Conservation (phyloP, 1,139 yeast genomes). For the Yamadazyma atlantica region DNA sequence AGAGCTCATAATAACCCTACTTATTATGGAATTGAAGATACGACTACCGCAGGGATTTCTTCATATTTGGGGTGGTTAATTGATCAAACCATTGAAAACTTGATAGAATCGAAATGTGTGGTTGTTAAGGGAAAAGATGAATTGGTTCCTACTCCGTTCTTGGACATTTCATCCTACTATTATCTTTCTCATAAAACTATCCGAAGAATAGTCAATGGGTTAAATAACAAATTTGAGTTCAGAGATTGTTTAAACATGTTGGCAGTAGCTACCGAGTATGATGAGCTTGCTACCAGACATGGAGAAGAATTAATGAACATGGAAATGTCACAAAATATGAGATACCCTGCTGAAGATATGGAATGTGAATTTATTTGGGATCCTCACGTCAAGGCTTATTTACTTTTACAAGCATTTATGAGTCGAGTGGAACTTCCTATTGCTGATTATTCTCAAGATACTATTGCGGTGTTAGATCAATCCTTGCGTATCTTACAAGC, state of each 20-base stretch:
- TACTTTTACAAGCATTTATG: constrained; percentile 85
- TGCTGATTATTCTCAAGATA: constrained; percentile 93
- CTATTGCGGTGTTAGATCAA: constrained; percentile 90
- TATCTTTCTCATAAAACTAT: constrained; percentile 91
- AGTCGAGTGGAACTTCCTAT: constrained; percentile 84
- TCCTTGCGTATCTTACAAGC: constrained; percentile 93
- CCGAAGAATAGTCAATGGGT: constrained; percentile 58
- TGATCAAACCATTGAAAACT: constrained; percentile 66
- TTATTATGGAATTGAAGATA: constrained; percentile 84
- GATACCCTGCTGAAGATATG: constrained; percentile 72
- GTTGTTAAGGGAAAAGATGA: constrained; percentile 48
- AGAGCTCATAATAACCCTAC: constrained; percentile 96
- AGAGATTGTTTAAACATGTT: constrained; percentile 71
- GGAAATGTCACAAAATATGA: constrained; percentile 81
- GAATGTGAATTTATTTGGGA: constrained; percentile 80
- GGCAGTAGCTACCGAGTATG: constrained; percentile 83
- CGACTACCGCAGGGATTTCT: constrained; percentile 64
- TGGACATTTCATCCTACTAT: constrained; percentile 86
- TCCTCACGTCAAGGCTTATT: constrained; percentile 90
- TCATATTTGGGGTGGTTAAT: constrained; percentile 70
- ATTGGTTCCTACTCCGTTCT: constrained; percentile 71
- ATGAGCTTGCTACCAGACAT: constrained; percentile 90
- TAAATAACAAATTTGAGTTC: constrained; percentile 53
- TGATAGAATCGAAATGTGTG: constrained; percentile 75
- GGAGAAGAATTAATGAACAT: constrained; percentile 92